Evolutionary conservation across 2,329 filamentous ascomycete genomes (phyloP), one percentile per base, ranked within the genome.

Genomic region (Venturia carpophila): DNA sequence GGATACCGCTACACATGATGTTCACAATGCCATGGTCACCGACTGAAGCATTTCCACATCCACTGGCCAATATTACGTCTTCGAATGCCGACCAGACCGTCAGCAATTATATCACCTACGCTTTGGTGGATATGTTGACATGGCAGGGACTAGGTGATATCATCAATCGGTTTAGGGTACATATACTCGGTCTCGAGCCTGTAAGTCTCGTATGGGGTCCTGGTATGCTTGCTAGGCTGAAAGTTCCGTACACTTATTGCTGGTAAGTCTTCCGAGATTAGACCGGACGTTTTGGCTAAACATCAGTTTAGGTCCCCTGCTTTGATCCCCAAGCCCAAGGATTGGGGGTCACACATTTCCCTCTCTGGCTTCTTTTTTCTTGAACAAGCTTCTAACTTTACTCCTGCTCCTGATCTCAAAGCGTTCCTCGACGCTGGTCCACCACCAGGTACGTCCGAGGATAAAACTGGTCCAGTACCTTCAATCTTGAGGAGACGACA

Each of bases 21-120:
- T 68, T 67, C 47, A 68, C 67, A 17, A 67, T 68, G 66, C 67
- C 67, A 19, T 68, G 66, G 66, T 67, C 66, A 7, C 67, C 67
- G 21, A 68, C 67, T 24, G 47, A 65, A 27, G 30, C 66, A 9
- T 93, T 93, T 68, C 88, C 89, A 0, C 90, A 93, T 72, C 90
- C 90, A 0, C 74, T 93, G 62, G 89, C 89, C 11, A 91, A 86
- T 71, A 87, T 93, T 74, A 89, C 87, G 71, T 83, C 82, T 67
- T 85, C 83, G 19, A 90, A 91, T 68, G 83, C 91, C 10, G 88
- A 92, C 69, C 80, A 83, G 1, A 85, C 84, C 24, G 90, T 90
- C 71, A 85, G 87, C 15, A 94, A 93, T 74, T 91, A 90, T 71
- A 90, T 93, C 73, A 88, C 85, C 1, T 94, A 92, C 71, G 86